Evolutionary conservation across 768 basidiomycete genomes (phyloP), one percentile per base, ranked within the genome.

Genomic region (Phylloporus arenicola): DNA sequence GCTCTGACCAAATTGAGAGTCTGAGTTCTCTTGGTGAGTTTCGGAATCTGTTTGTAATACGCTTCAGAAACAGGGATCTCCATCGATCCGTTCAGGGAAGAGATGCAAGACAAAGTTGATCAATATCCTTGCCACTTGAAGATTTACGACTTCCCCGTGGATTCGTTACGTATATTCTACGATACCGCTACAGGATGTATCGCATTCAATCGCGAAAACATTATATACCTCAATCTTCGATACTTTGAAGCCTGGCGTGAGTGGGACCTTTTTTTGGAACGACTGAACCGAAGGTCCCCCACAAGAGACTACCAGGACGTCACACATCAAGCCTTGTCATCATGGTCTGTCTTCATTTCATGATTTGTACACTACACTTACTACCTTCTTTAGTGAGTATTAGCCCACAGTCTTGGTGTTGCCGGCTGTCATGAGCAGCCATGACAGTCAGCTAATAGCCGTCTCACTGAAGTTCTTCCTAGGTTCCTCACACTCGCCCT

Each of bases 201-300:
- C 48, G 95, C 92, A 1, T 97, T 97, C 76, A 98, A 97, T 66
- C 75, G 88, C 19, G 80, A 82, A 46, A 88, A 86, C 3, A 85
- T 82, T 45, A 74, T 97, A 16, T 96, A 91, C 68, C 67, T 95
- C 51, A 97, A 95, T 64, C 71, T 91, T 17, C 76, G 89, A 27
- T 93, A 85, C 64, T 92, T 80, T 56, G 77, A 87, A 58, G 77
- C 81, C 45, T 92, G 88, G 88, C 91, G 87, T 92, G 66, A 72
- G 84, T 76, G n/a, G n/a, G n/a, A n/a, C n/a, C n/a, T n/a, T n/a
- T n/a, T n/a, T n/a, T n/a, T n/a, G n/a, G n/a, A n/a, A n/a, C n/a
- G n/a, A n/a, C n/a, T n/a, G n/a, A n/a, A n/a, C n/a, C n/a, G n/a
- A n/a, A n/a, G n/a, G n/a, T n/a, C n/a, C n/a, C n/a, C n/a, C n/a